These are phyloP conservation scores for Diaporthe batatas DNA, from an alignment of 2,329 filamentous ascomycete genomes.

Conservation along the genomic window DNA sequence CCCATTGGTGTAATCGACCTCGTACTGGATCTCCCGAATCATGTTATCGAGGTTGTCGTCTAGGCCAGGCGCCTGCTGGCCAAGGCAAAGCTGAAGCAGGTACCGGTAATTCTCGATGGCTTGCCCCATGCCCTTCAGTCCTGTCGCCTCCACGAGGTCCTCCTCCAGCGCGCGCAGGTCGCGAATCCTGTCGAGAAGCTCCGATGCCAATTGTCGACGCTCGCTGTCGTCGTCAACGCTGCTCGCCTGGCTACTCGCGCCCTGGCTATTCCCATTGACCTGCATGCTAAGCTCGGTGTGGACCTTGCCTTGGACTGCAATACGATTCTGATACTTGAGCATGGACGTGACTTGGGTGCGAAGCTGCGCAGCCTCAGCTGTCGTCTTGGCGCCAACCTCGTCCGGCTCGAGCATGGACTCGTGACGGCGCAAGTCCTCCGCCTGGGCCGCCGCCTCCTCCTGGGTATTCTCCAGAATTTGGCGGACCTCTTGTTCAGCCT, in stretches of 20 bases:
- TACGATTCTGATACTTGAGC: constrained; percentile 63
- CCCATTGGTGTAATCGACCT: constrained; percentile 60
- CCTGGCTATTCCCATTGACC: constrained; percentile 56
- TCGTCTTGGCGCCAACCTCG: constrained; percentile 63
- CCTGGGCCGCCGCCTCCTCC: constrained; percentile 74
- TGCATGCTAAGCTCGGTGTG: constrained; percentile 63
- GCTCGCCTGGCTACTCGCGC: constrained; percentile 48
- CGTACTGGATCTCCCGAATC: constrained; percentile 74
- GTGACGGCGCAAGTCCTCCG: constrained; percentile 61
- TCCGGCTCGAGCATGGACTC: constrained; percentile 68
- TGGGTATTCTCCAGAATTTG: constrained; percentile 76
- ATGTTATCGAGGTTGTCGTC: constrained; percentile 73
- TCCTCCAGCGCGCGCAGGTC: constrained; percentile 74
- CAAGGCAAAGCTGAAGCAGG: constrained; percentile 77
- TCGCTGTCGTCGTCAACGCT: constrained; percentile 63
- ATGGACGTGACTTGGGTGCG: constrained; percentile 53
- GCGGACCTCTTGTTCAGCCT: constrained; percentile 76
- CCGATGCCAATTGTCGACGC: constrained; percentile 68
- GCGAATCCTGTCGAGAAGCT: constrained; percentile 68
- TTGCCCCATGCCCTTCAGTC: constrained; percentile 78
- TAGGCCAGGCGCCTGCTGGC: constrained; percentile 76
- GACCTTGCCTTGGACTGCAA: constrained; percentile 66
- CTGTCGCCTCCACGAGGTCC: constrained; percentile 77
- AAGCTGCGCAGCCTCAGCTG: constrained; percentile 63
- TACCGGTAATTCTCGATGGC: constrained; percentile 80